A percentile compares a stretch with the other conserved stretches of the same genome.
These are phyloP conservation scores for Solanum chiquidenum DNA, from an alignment of 257 asterid species.

Conservation along the genomic window DNA sequence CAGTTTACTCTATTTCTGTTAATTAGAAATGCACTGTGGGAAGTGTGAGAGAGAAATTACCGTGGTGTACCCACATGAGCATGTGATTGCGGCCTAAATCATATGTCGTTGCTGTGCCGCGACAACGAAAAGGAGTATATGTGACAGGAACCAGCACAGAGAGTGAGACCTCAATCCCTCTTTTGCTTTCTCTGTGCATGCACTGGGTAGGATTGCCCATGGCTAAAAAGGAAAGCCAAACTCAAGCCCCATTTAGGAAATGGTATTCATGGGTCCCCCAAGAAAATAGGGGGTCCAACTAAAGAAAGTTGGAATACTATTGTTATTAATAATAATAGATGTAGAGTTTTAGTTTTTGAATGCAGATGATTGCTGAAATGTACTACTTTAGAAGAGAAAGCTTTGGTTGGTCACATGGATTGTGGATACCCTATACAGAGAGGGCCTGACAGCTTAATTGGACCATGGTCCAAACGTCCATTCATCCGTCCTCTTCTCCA, in stretches of 20 bases:
- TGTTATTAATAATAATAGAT: background rate
- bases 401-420: conserved; percentile 25
- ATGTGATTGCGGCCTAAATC: background rate
- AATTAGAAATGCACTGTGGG: background rate
- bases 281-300: background rate
- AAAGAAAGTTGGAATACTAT: background rate
- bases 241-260: background rate
- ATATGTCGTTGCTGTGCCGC: background rate
- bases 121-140: background rate
- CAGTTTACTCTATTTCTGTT: background rate
- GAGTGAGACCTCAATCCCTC: background rate
- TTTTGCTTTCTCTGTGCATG: conserved; percentile 3
- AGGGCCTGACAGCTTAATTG: conserved; percentile 24
- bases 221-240: background rate
- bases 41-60: background rate
- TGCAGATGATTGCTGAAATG: conserved; percentile 9
- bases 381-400: conserved; percentile 8
- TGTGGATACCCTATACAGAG: conserved; percentile 12
- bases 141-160: background rate
- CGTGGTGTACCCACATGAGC: conserved; percentile 1
- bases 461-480: conserved; percentile 24
- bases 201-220: conserved; percentile 9
- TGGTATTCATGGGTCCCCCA: background rate
- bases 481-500: conserved; percentile 21
- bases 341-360: background rate